Conservation (phyloP, 2,329 filamentous ascomycete genomes). For the Stagonosporopsis vannaccii region DNA sequence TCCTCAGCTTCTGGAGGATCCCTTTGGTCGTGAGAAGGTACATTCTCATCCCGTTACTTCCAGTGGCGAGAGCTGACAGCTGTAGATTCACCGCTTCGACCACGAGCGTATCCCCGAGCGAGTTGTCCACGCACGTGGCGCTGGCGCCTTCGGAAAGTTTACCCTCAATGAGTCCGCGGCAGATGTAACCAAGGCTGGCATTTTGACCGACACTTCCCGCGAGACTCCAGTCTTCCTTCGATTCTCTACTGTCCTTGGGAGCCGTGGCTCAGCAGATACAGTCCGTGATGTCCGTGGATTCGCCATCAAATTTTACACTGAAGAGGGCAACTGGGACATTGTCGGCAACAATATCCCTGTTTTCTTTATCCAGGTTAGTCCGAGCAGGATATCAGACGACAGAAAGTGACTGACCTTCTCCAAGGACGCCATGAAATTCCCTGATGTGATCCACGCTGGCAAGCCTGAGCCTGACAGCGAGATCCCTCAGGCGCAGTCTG, state of each 20-base stretch:
- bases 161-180: constrained; percentile 68
- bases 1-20: constrained; percentile 74
- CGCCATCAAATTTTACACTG: constrained; percentile 78
- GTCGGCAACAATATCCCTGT: constrained; percentile 78
- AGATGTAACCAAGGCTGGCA: constrained; percentile 68
- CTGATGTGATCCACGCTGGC: constrained; percentile 67
- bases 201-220: constrained; percentile 72
- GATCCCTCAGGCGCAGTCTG: constrained; percentile 73
- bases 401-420: constrained; percentile 79
- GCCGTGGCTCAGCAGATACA: constrained; percentile 78
- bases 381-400: neutral
- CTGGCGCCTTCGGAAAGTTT: constrained; percentile 72
- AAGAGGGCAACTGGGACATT: constrained; percentile 79
- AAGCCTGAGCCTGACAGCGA: constrained; percentile 77
- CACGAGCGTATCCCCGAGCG: constrained; percentile 74
- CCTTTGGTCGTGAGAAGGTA: constrained; percentile 76
- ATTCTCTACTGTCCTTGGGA: constrained; percentile 81
- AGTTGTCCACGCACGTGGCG: constrained; percentile 71
- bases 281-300: constrained; percentile 86
- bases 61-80: constrained; percentile 14
- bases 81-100: constrained; percentile 76
- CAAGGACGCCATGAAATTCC: constrained; percentile 77
- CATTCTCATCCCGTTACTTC: constrained; percentile 2
- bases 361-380: constrained; percentile 72
- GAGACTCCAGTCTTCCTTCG: constrained; percentile 73